Percentiles rank a stretch among this genome's conserved stretches.
phyloP scores from a whole-genome alignment of 805 yeast genomes.

The Candida yuanshanica region DNA sequence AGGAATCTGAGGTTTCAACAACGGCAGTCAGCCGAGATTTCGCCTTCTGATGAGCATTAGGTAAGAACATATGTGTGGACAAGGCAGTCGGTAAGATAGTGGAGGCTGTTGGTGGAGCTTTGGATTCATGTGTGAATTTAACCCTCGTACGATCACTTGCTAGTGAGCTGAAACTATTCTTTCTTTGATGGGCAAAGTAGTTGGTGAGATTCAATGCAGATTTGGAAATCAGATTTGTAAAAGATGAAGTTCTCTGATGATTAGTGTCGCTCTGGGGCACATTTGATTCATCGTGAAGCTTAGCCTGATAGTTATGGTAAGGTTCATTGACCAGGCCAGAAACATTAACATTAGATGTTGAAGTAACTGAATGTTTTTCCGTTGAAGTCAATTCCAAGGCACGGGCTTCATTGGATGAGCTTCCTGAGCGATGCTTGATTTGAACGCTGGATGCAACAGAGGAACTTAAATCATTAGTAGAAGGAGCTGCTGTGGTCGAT shows the following conservation, averaged over 20 bases:
- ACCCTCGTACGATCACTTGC: conserved; percentile 30
- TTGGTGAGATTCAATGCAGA: conserved; percentile 35
- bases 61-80: conserved; percentile 56
- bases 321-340: conserved; percentile 21
- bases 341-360: conserved; percentile 24
- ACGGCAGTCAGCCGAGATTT: conserved; percentile 23
- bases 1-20: conserved; percentile 12
- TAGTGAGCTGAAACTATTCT: conserved; percentile 29
- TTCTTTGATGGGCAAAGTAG: conserved; percentile 33
- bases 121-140: conserved; percentile 39
- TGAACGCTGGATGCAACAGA: conserved; percentile 14
- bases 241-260: conserved; percentile 18
- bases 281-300: conserved; percentile 7
- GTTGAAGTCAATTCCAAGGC: conserved; percentile 21
- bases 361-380: conserved; percentile 24
- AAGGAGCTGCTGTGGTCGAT: conserved; percentile 6
- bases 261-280: conserved; percentile 3
- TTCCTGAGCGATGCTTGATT: conserved; percentile 11
- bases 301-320: conserved; percentile 12
- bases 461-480: conserved; percentile 9
- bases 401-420: conserved; percentile 7
- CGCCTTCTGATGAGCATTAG: conserved; percentile 36
- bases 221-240: conserved; percentile 30
- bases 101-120: conserved; percentile 56
- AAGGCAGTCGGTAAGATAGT: conserved; percentile 55